Conservation (phyloP, 2,329 filamentous ascomycete species). For the Paecilomyces formosus region DNA sequence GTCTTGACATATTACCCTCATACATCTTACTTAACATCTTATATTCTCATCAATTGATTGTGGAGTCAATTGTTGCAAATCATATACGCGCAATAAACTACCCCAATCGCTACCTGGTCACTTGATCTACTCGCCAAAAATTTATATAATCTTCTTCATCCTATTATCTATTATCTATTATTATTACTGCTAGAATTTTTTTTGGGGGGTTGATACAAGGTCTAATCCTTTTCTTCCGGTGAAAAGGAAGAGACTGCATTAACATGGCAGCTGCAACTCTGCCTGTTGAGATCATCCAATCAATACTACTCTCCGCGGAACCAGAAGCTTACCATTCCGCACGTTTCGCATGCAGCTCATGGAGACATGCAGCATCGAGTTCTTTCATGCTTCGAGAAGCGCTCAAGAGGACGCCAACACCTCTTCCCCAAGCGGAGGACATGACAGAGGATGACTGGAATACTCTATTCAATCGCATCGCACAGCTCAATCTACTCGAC, state of each 20-base stretch:
- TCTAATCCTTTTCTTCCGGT: background rate
- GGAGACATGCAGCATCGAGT: conserved; percentile 10
- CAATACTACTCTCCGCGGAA: conserved; percentile 10
- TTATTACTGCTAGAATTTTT: background rate
- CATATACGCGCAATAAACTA: background rate
- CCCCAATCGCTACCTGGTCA: background rate
- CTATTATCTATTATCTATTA: too few species aligned
- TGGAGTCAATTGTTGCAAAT: background rate
- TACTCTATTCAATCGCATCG: conserved; percentile 9
- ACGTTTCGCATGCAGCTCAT: conserved; percentile 10
- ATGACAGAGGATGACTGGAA: conserved; percentile 11
- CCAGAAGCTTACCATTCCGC: conserved; percentile 11
- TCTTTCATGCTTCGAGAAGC: conserved; percentile 9
- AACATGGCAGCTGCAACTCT: conserved; percentile 6
- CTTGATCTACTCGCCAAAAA: background rate
- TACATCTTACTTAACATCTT: background rate
- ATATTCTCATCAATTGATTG: background rate
- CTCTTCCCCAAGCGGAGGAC: conserved; percentile 4
- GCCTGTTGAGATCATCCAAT: conserved; percentile 13
- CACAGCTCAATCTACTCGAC: conserved; percentile 9
- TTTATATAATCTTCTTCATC: background rate
- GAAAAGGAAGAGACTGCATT: background rate
- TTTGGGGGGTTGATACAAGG: background rate
- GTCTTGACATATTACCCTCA: background rate
- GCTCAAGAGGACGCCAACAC: conserved; percentile 7